Evolutionary conservation across 2,329 filamentous ascomycete species (phyloP), one percentile per base, ranked within the genome.

Genomic region (Clarireedia homoeocarpa): DNA sequence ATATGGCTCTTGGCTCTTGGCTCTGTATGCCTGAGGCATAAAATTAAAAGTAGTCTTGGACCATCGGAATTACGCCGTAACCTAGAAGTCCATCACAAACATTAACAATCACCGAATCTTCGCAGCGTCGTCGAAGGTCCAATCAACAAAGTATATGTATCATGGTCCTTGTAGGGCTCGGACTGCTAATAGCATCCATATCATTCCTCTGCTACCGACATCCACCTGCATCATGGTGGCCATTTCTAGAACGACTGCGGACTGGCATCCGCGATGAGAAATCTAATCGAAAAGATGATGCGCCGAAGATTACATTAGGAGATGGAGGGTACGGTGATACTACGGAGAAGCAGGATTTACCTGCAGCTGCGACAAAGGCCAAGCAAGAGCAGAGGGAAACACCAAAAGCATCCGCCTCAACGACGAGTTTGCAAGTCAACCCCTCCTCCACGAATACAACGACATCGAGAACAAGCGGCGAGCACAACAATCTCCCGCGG

Each of bases 121-220:
- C 30, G 30, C 30, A 34, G 30, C 30, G 2, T 34, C 10, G 4
- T 12, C 30, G 30, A 9, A 34, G 30, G 30, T 20, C 39, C 15
- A 17, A n/a, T n/a, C 20, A 42, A 42, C 39, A 3, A 6, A 24
- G 20, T 4, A 9, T n/a, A 6, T 12, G 2, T 36, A 39, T n/a
- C 9, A 53, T 53, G 51, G 51, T 39, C 30, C 42, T 49, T 14
- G n/a, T 85, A 59, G 82, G 80, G 61, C 70, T 85, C 60, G 82
- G 82, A n/a, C 73, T 86, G 60, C 74, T 86, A 64, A 68, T 86
- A 61, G 82, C 78, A 45, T 82, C 82, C 0, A 71, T 85, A 55
- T 75, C 84, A 47, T 80, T 78, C 64, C 69, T 85, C 60, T 71
- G 78, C 63, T 73, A 84, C 59, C 75, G 76, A 42, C 77, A 77